Conservation (phyloP, 2,329 filamentous ascomycete species). For the Leptographium galeiforme region DNA sequence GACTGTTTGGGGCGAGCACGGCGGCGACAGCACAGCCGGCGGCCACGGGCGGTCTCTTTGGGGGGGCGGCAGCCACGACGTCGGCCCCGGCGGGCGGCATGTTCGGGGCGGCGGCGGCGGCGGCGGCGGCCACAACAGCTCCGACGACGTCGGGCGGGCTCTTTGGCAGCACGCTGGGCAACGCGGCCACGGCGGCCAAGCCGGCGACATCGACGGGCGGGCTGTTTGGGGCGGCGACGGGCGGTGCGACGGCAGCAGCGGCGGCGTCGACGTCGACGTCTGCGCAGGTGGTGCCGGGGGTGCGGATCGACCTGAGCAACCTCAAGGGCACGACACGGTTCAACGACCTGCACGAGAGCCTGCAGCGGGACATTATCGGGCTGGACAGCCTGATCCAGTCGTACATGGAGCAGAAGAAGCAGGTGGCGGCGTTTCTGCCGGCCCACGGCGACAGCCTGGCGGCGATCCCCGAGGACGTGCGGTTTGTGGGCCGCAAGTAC, state of each 20-base stretch:
- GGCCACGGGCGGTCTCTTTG: constrained; percentile 2
- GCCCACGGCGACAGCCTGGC: constrained; percentile 30
- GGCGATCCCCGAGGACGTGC: constrained; percentile 28
- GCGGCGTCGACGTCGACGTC: neutral
- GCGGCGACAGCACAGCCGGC: neutral
- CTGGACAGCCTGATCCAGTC: constrained; percentile 70
- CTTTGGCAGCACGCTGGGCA: neutral
- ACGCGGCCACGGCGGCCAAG: constrained; percentile 8
- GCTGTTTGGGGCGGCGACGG: constrained; percentile 5
- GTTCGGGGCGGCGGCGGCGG: constrained; percentile 9
- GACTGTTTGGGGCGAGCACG: neutral
- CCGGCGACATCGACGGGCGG: neutral
- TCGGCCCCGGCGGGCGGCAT: constrained; percentile 11
- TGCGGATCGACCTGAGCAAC: constrained; percentile 65
- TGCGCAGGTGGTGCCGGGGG: constrained; percentile 43
- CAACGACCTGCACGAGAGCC: constrained; percentile 71
- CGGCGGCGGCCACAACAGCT: no score
- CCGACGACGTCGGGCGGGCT: no score
- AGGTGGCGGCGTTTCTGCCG: constrained; percentile 57
- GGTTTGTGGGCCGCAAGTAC: constrained; percentile 30
- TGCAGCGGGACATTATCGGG: constrained; percentile 64
- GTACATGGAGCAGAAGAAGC: constrained; percentile 65
- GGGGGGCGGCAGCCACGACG: neutral
- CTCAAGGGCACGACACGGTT: constrained; percentile 81
- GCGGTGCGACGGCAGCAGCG: neutral